Evolutionary conservation across 129 eudicot species (phyloP).

Genomic region (Flaveria robusta): DNA sequence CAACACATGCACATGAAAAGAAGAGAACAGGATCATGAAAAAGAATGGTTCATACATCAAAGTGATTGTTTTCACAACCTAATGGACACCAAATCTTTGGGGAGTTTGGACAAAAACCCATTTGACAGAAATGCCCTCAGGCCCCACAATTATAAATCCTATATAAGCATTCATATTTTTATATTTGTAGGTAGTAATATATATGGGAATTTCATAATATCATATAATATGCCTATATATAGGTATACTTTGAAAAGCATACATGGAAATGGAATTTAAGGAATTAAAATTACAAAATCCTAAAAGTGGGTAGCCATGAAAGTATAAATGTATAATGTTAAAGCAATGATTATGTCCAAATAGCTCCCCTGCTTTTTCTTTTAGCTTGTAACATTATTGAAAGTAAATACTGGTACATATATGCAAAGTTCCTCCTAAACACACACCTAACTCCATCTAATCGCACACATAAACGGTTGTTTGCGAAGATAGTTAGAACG

Average conservation of each 20-base stretch:
- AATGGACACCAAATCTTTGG: conserved; percentile 41
- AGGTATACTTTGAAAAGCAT: conserved; percentile 16
- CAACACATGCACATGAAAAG: conserved; percentile 41
- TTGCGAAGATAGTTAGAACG: no score
- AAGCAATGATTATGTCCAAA: conserved; percentile 41
- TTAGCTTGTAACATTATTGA: conserved; percentile 11
- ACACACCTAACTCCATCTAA: no score
- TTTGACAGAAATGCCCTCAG: conserved; percentile 19
- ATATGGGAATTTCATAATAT: neutral
- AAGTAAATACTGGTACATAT: neutral
- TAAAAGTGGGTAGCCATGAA: conserved; percentile 30
- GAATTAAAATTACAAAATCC: neutral
- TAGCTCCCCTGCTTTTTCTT: conserved; percentile 27
- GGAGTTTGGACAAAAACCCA: conserved; percentile 18
- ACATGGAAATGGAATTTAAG: neutral
- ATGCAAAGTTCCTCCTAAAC: neutral
- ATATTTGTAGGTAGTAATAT: no score
- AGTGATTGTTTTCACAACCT: conserved; percentile 39
- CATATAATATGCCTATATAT: neutral
- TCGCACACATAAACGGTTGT: no score
- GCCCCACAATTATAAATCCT: conserved; percentile 16
- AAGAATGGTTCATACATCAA: conserved; percentile 35
- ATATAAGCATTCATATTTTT: neutral
- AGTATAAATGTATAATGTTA: conserved; percentile 43
- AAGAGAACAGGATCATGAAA: conserved; percentile 34